Base-by-base conservation (phyloP, 352 stramenopile genomes). In the Aphanomyces euteiches region DNA sequence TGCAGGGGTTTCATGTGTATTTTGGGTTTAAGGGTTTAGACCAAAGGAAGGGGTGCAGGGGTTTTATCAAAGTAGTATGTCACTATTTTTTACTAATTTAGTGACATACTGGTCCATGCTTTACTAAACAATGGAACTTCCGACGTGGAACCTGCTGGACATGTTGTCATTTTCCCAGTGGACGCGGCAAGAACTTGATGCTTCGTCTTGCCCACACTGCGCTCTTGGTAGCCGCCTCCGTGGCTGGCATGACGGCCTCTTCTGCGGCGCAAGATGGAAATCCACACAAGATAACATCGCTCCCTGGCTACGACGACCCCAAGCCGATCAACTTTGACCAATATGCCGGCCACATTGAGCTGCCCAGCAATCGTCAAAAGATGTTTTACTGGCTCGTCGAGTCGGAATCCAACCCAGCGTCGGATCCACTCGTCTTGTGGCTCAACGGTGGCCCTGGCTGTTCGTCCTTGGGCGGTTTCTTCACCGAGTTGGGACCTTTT, bases 351-450 rank as follows among this genome's bases (percentile, higher is more conserved):
- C 43, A 50, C 43, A 50, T 50, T 50, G 10, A 12, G 1, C 43
- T 50, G 10, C 43, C 10, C 10, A 50, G 43, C 43, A 50, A 50
- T 50, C 10, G 43, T 50, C 43, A 50, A 50, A 50, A 50, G 43
- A 50, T 50, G 43, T 50, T 50, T 50, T 50, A 50, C 43, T 50
- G 43, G 43, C 43, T 50, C 10, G 43, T 50, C 43, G 43, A 50
- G 43, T 50, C 43, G 10, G 43, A 50, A 50, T 50, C 43, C 10
- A 50, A 12, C 10, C 43, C 43, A 12, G 43, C 43, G 17, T n/a
- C 43, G 43, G 43, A 50, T n/a, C 43, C 43, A n/a, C 43, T 50
- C 43, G 43, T 50, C 10, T n/a, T 50, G 10, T 50, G 43, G 43
- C 43, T 50, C 1, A 50, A 50, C 43, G 43, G 43, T 50, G 43